These are phyloP conservation scores for Suillus lakei DNA, from an alignment of 768 basidiomycete genomes.

Conservation along the genomic window DNA sequence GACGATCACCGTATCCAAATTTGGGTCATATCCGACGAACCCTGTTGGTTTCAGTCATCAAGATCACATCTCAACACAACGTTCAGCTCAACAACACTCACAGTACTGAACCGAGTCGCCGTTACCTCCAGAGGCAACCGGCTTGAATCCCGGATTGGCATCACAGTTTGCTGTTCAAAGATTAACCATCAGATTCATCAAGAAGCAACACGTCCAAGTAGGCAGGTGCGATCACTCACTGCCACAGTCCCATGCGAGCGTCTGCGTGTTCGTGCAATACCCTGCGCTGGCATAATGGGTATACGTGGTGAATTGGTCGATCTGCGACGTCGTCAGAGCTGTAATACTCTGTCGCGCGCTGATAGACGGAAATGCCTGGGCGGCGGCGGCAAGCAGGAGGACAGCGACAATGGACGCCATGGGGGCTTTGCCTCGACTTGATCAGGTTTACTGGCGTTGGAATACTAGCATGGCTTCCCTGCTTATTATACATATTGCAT, in stretches of 20 bases:
- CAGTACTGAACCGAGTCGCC: constrained; percentile 49
- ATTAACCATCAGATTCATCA: constrained; percentile 1
- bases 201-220: neutral
- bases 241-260: constrained; percentile 60
- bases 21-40: constrained; percentile 58
- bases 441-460: neutral
- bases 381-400: constrained; percentile 20
- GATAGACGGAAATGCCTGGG: constrained; percentile 29
- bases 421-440: neutral
- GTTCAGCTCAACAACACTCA: constrained; percentile 19
- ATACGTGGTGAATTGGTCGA: constrained; percentile 51
- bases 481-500: neutral
- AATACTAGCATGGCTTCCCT: neutral
- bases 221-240: constrained; percentile 34
- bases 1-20: constrained; percentile 39
- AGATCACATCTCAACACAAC: neutral
- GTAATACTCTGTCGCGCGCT: constrained; percentile 43
- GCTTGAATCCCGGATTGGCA: constrained; percentile 52
- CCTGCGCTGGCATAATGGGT: constrained; percentile 55
- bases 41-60: constrained; percentile 33
- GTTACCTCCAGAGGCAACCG: constrained; percentile 53
- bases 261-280: constrained; percentile 49
- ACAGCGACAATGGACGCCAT: constrained; percentile 24
- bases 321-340: constrained; percentile 43
- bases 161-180: constrained; percentile 46